Conservation (phyloP, 371 early-diverging fungal genomes). For the Batkoa obscura region DNA sequence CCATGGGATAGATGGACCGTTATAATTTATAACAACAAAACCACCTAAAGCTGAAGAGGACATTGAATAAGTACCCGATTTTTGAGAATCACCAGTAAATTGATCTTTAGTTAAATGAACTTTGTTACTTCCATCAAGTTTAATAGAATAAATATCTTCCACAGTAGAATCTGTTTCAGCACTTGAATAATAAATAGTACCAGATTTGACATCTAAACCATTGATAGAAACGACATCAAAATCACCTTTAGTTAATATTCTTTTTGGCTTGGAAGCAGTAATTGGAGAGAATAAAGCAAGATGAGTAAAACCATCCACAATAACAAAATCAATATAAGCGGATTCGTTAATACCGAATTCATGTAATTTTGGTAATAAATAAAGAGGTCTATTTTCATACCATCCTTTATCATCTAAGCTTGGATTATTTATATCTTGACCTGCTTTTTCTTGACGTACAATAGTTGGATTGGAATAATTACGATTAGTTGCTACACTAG, state of each 20-base stretch:
- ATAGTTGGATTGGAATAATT: background rate
- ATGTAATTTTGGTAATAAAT: background rate
- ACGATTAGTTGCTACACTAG: background rate
- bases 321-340: constrained; percentile 60
- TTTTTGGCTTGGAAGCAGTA: constrained; percentile 19
- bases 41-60: constrained; percentile 51
- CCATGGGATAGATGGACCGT: constrained; percentile 67
- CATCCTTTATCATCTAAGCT: background rate
- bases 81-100: constrained; percentile 17
- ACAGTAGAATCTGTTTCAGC: background rate
- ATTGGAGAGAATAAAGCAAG: constrained; percentile 48
- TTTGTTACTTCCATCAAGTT: constrained; percentile 19
- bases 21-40: constrained; percentile 54
- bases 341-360: constrained; percentile 12
- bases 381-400: background rate
- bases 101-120: background rate
- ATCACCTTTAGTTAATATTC: constrained; percentile 63
- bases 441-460: background rate
- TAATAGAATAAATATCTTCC: constrained; percentile 13
- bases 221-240: constrained; percentile 49
- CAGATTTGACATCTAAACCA: background rate
- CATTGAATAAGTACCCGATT: constrained; percentile 42
- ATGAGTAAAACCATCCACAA: constrained; percentile 62
- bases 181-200: background rate
- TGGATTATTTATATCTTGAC: background rate